These are phyloP conservation scores for Funneliformis geosporum DNA, from an alignment of 192 early-diverging fungal genomes.

Conservation along the genomic window DNA sequence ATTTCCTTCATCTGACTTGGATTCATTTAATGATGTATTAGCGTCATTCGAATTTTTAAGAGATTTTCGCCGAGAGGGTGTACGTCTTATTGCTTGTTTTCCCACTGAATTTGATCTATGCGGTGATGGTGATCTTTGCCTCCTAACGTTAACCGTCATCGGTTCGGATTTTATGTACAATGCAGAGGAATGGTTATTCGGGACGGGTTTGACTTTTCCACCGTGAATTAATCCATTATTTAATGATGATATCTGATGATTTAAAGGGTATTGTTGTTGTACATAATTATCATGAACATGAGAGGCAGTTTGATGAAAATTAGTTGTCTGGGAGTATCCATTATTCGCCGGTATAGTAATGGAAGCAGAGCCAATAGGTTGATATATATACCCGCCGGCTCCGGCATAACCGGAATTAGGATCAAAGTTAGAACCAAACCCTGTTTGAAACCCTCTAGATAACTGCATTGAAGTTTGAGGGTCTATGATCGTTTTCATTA, in stretches of 20 bases:
- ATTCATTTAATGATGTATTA: background rate
- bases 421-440: constrained; percentile 16
- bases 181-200: background rate
- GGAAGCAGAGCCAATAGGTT: constrained; percentile 3
- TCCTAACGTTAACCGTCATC: background rate
- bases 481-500: background rate
- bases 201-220: background rate
- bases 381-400: constrained; percentile 8
- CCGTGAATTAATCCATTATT: constrained; percentile 6
- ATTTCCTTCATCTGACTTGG: constrained; percentile 30
- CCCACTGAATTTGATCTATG: background rate
- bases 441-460: constrained; percentile 13
- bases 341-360: constrained; percentile 22
- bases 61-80: constrained; percentile 9
- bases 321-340: background rate
- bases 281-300: background rate
- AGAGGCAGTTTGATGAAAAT: background rate
- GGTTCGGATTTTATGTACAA: constrained; percentile 12
- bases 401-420: background rate
- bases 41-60: constrained; percentile 20
- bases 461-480: background rate
- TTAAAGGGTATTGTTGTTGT: background rate
- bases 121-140: constrained; percentile 19
- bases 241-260: background rate
- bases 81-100: constrained; percentile 16